These are phyloP conservation scores for Plasmodium yoelii DNA, from an alignment of 169 alveolate species.

Conservation along the genomic window DNA sequence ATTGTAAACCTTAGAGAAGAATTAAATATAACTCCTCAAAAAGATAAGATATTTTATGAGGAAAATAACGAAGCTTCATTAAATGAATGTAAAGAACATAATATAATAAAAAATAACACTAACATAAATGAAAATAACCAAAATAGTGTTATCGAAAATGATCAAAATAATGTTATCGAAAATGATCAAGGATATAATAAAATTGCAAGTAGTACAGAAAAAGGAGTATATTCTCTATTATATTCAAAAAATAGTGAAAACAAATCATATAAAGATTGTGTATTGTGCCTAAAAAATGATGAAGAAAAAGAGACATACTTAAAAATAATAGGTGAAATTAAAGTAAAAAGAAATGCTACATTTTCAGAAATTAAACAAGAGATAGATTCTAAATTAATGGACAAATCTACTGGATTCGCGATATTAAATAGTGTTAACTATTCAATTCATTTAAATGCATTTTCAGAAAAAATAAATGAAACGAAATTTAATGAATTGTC, in stretches of 20 bases:
- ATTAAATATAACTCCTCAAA: slow-evolving; percentile 36
- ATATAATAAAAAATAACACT: neutral
- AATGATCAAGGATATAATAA: slow-evolving; percentile 32
- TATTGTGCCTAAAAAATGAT: slow-evolving; percentile 54
- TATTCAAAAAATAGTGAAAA: slow-evolving; percentile 64
- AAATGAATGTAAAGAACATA: slow-evolving; percentile 60
- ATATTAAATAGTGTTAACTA: slow-evolving; percentile 40
- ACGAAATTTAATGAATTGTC: slow-evolving; percentile 57
- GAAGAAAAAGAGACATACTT: slow-evolving; percentile 55
- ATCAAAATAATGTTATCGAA: neutral
- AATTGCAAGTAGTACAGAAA: slow-evolving; percentile 23
- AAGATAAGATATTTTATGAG: neutral
- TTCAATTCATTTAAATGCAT: slow-evolving; percentile 67
- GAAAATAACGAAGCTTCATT: slow-evolving; percentile 6
- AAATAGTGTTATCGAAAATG: neutral
- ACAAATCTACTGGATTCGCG: slow-evolving; percentile 32
- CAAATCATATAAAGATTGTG: slow-evolving; percentile 23
- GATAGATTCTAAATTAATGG: slow-evolving; percentile 54
- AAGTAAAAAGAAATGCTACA: slow-evolving; percentile 48
- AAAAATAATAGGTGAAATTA: slow-evolving; percentile 66
- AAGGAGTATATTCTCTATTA: slow-evolving; percentile 46
- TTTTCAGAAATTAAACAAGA: slow-evolving; percentile 55
- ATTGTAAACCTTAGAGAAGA: neutral
- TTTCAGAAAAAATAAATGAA: slow-evolving; percentile 70
- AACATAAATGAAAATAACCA: neutral